Conservation (phyloP, 257 asterid species). For the Solanum pennellii region DNA sequence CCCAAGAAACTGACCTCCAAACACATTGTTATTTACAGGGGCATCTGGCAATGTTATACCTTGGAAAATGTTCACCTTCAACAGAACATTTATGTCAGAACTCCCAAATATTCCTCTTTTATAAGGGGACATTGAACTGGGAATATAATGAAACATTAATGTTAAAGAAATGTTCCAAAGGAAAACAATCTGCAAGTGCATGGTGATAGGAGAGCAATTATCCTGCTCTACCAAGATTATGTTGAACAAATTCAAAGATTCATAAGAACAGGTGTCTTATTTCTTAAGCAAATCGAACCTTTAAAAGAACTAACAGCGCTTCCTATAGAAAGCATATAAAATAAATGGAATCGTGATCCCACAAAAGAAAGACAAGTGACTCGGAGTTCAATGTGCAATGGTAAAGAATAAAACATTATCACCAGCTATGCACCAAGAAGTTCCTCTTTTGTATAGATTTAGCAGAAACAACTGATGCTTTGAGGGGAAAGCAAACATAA, state of each 20-base stretch:
- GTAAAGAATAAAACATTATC: background rate
- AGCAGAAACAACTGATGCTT: background rate
- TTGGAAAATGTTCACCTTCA: slow-evolving; percentile 68
- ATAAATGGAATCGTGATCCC: background rate
- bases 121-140: background rate
- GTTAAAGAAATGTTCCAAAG: background rate
- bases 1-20: slow-evolving; percentile 97
- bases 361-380: background rate
- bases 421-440: background rate
- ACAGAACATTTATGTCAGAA: slow-evolving; percentile 2
- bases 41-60: slow-evolving; percentile 95
- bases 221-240: background rate
- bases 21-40: slow-evolving; percentile 79
- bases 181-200: background rate
- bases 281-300: background rate
- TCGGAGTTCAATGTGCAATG: background rate
- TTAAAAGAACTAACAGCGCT: background rate
- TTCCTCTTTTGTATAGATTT: background rate
- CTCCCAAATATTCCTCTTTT: background rate
- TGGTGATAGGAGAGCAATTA: background rate
- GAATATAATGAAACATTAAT: background rate
- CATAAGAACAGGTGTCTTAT: background rate
- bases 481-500: background rate
- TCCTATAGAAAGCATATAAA: background rate
- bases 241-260: background rate